Conservation (phyloP, 192 early-diverging fungal genomes). For the Coemansia pectinata region DNA sequence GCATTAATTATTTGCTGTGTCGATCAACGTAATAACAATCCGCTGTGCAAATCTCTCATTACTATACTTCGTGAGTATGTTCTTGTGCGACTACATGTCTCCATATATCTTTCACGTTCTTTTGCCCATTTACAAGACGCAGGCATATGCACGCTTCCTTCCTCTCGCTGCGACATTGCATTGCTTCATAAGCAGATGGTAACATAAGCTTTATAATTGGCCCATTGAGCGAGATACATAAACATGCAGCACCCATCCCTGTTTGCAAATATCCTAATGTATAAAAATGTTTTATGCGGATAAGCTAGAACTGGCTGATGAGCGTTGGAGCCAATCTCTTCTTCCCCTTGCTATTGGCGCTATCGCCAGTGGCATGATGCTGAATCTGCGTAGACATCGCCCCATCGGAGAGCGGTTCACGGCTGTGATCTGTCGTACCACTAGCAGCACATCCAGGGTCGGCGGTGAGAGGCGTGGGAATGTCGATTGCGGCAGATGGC, state of each 20-base stretch:
- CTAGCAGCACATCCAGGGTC: not conserved
- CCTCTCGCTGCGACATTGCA: not conserved
- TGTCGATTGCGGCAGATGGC: conserved; percentile 18
- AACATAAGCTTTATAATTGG: not conserved
- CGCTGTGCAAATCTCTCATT: not conserved
- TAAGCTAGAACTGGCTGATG: conserved; percentile 28
- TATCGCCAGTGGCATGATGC: conserved; percentile 1
- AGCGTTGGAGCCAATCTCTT: conserved; percentile 50
- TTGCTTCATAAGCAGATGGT: not conserved
- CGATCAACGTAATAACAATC: not conserved
- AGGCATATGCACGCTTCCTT: not conserved
- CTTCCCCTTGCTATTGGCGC: conserved; percentile 16
- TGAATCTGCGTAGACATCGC: not conserved
- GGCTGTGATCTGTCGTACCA: not conserved
- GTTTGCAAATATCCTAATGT: conserved; percentile 1
- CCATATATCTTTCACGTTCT: not conserved
- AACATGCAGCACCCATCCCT: not conserved
- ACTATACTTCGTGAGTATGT: not conserved
- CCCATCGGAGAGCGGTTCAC: not conserved
- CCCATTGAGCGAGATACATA: not conserved
- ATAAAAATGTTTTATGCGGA: not conserved
- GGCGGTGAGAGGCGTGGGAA: not conserved
- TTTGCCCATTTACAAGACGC: not conserved
- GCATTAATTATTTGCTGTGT: not conserved
- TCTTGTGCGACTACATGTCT: not conserved